phyloP scores from a whole-genome alignment of 169 alveolate species.

The Eimeria falciformis region DNA sequence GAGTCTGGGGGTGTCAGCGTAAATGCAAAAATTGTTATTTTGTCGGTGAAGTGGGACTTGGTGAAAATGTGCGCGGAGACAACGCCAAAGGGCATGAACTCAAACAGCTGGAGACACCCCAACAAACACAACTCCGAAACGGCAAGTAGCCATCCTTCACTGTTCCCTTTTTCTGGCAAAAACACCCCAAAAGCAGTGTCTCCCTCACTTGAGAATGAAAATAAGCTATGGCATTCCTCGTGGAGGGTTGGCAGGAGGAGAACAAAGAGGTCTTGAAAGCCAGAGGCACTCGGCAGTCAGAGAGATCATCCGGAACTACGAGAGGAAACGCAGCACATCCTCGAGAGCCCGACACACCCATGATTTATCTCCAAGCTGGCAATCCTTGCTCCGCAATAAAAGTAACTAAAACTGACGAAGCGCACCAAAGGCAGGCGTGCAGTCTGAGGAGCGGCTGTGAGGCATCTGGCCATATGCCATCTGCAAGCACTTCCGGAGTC shows the following conservation, averaged over 20 bases:
- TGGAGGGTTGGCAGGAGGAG: constrained; percentile 52
- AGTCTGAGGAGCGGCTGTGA: neutral
- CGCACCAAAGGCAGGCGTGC: neutral
- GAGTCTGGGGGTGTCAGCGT: constrained; percentile 30
- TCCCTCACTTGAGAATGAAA: constrained; percentile 46
- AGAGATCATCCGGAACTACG: constrained; percentile 28
- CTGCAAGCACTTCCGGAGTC: constrained; percentile 16
- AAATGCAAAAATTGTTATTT: constrained; percentile 53
- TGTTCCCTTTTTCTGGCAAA: neutral
- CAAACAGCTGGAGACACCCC: constrained; percentile 33
- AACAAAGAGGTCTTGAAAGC: constrained; percentile 58
- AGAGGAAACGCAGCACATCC: neutral
- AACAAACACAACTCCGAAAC: neutral
- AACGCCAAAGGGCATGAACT: constrained; percentile 65
- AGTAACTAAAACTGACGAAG: neutral
- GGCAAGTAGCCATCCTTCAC: neutral
- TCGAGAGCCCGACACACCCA: neutral
- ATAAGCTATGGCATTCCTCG: constrained; percentile 45
- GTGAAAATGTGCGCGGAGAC: constrained; percentile 69
- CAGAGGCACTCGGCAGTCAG: constrained; percentile 53
- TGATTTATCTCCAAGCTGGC: neutral
- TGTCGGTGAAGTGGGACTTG: constrained; percentile 53
- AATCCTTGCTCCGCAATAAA: too few relatives aligned
- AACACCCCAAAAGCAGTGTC: neutral
- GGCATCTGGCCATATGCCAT: neutral